phyloP scores from a whole-genome alignment of 768 basidiomycete species.

The Aureoboletus auriporus region DNA sequence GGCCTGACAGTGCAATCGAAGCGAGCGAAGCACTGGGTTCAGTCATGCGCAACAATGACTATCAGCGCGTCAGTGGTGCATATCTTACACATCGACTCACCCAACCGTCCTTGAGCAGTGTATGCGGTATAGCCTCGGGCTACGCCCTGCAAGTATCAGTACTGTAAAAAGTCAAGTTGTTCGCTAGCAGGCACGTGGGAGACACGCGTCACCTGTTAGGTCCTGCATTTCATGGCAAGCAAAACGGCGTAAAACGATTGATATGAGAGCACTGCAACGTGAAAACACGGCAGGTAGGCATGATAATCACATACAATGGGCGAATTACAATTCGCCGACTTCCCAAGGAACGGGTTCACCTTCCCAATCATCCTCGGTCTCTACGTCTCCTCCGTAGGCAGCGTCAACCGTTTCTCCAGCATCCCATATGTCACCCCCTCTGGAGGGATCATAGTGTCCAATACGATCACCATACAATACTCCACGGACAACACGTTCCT shows the following conservation, averaged over 20 bases:
- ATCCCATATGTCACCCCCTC: constrained; percentile 74
- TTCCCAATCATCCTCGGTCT: constrained; percentile 68
- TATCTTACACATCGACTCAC: constrained; percentile 16
- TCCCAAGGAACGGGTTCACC: constrained; percentile 83
- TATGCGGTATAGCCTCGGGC: constrained; percentile 4
- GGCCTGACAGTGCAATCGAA: constrained; percentile 17
- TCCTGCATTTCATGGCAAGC: constrained; percentile 21
- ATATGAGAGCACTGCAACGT: constrained; percentile 33
- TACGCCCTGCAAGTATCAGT: background rate
- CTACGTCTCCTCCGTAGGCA: constrained; percentile 35
- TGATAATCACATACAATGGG: constrained; percentile 26
- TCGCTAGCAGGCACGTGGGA: constrained; percentile 22
- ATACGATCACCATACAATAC: constrained; percentile 57
- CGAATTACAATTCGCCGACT: constrained; percentile 60
- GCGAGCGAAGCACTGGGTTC: constrained; percentile 1
- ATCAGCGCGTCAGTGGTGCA: constrained; percentile 6
- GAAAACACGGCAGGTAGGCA: constrained; percentile 20
- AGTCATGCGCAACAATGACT: constrained; percentile 4
- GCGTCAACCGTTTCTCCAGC: constrained; percentile 58
- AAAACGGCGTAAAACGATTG: constrained; percentile 24
- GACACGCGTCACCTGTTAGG: constrained; percentile 18
- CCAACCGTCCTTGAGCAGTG: constrained; percentile 10
- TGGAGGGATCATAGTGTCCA: constrained; percentile 55
- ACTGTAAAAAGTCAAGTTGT: background rate
- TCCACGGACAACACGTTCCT: constrained; percentile 53